These are phyloP conservation scores for Aspergillus sp. DNA, from an alignment of 2,329 filamentous ascomycete species.

Conservation along the genomic window DNA sequence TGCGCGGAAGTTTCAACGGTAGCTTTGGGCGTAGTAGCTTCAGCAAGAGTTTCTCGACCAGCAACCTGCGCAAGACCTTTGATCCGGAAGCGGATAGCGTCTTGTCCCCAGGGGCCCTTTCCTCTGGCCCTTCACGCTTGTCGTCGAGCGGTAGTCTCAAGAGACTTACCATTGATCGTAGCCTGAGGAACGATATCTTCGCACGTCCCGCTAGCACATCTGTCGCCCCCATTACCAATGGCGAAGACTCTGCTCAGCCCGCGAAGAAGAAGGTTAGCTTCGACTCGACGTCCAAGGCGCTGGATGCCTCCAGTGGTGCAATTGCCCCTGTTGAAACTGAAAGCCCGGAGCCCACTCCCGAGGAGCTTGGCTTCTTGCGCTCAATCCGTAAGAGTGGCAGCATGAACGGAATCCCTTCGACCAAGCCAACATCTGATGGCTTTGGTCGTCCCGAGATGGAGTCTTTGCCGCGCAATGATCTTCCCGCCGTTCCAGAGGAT, in stretches of 20 bases:
- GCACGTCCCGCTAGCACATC: slow-evolving; percentile 34
- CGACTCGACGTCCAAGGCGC: slow-evolving; percentile 56
- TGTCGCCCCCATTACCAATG: slow-evolving; percentile 29
- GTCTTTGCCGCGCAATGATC: slow-evolving; percentile 67
- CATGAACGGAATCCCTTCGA: slow-evolving; percentile 37
- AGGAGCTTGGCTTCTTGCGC: slow-evolving; percentile 58
- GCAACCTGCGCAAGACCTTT: slow-evolving; percentile 76
- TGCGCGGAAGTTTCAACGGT: slow-evolving; percentile 36
- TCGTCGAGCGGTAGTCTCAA: slow-evolving; percentile 72
- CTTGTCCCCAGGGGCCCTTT: slow-evolving; percentile 78
- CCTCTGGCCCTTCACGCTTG: slow-evolving; percentile 60
- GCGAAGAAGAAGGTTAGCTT: slow-evolving; percentile 85
- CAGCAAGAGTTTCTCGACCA: slow-evolving; percentile 83
- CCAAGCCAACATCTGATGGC: slow-evolving; percentile 27
- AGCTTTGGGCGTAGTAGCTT: slow-evolving; percentile 63
- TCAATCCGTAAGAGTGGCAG: slow-evolving; percentile 48
- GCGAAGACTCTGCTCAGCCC: slow-evolving; percentile 34
- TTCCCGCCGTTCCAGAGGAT: slow-evolving; percentile 70
- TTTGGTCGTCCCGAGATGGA: slow-evolving; percentile 58
- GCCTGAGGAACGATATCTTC: slow-evolving; percentile 65
- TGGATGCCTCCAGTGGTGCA: slow-evolving; percentile 40
- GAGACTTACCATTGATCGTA: slow-evolving; percentile 87
- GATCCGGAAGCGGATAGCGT: slow-evolving; percentile 76
- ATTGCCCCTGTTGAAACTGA: slow-evolving; percentile 49
- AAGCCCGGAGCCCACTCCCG: slow-evolving; percentile 50